A percentile compares a stretch with the other conserved stretches of the same genome.
phyloP scores from a whole-genome alignment of 2,329 filamentous ascomycete species.

The Aspergillus hiratsukae region DNA sequence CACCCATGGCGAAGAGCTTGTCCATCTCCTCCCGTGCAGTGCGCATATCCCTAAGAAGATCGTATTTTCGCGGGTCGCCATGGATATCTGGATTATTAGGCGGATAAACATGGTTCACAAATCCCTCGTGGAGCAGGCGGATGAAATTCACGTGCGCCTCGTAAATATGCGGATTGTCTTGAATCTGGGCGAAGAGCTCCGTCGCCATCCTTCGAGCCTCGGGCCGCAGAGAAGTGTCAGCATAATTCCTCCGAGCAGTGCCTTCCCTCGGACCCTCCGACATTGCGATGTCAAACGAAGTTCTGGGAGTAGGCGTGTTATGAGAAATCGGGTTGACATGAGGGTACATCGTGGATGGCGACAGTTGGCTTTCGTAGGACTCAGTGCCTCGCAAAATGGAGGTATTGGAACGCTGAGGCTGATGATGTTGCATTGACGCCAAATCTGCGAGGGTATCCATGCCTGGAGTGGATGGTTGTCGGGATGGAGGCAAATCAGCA shows the following conservation, averaged over 20 bases:
- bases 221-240: constrained; percentile 37
- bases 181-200: constrained; percentile 39
- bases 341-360: constrained; percentile 40
- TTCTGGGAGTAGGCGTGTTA: constrained; percentile 38
- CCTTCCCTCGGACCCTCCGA: constrained; percentile 39
- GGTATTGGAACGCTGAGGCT: constrained; percentile 37
- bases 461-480: constrained; percentile 43
- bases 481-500: constrained; percentile 29
- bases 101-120: constrained; percentile 45
- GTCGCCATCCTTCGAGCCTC: constrained; percentile 40
- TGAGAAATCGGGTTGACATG: constrained; percentile 34
- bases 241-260: constrained; percentile 35
- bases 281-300: constrained; percentile 44
- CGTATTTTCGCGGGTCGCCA: constrained; percentile 43
- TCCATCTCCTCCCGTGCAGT: constrained; percentile 55
- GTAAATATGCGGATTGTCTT: constrained; percentile 45
- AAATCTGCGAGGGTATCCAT: constrained; percentile 48
- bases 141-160: constrained; percentile 46
- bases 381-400: constrained; percentile 37
- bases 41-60: constrained; percentile 44
- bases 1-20: constrained; percentile 59
- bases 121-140: constrained; percentile 44
- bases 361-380: constrained; percentile 41
- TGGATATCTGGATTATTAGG: constrained; percentile 42
- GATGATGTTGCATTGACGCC: constrained; percentile 45